phyloP scores from a whole-genome alignment of 768 basidiomycete genomes.

The Grammothele lineata region DNA sequence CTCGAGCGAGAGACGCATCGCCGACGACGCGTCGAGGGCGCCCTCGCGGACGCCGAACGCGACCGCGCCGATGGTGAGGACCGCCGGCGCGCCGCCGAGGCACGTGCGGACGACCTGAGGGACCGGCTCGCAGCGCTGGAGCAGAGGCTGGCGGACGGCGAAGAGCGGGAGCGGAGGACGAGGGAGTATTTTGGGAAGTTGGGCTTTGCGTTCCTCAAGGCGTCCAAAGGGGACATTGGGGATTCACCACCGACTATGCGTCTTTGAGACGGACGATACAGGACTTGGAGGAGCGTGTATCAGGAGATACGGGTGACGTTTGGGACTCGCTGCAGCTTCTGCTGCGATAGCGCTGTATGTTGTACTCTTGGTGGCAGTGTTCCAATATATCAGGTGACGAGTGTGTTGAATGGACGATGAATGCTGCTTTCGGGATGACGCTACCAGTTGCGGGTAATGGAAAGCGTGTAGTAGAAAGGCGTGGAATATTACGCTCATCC shows the following conservation, averaged over 20 bases:
- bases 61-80: conserved; percentile 16
- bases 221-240: conserved; percentile 17
- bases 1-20: conserved; percentile 19
- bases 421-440: too few relatives aligned
- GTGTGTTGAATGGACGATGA: too few relatives aligned
- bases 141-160: conserved; percentile 6
- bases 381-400: too few relatives aligned
- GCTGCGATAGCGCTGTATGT: too few relatives aligned
- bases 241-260: not conserved
- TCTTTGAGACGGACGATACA: too few relatives aligned
- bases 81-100: conserved; percentile 12
- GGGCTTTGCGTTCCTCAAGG: conserved; percentile 16
- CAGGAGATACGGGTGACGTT: too few relatives aligned
- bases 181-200: conserved; percentile 16
- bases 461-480: too few relatives aligned
- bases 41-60: conserved; percentile 13
- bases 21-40: conserved; percentile 2
- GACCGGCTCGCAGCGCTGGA: conserved; percentile 2
- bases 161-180: conserved; percentile 14
- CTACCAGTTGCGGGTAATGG: too few relatives aligned
- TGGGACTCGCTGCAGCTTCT: too few relatives aligned
- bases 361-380: too few relatives aligned
- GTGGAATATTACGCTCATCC: too few relatives aligned
- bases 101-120: conserved; percentile 4
- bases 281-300: too few relatives aligned